Percentiles rank a stretch among this genome's conserved stretches.
Evolutionary conservation across 306 rosid species (phyloP).

Genomic region (Cercis canadensis): DNA sequence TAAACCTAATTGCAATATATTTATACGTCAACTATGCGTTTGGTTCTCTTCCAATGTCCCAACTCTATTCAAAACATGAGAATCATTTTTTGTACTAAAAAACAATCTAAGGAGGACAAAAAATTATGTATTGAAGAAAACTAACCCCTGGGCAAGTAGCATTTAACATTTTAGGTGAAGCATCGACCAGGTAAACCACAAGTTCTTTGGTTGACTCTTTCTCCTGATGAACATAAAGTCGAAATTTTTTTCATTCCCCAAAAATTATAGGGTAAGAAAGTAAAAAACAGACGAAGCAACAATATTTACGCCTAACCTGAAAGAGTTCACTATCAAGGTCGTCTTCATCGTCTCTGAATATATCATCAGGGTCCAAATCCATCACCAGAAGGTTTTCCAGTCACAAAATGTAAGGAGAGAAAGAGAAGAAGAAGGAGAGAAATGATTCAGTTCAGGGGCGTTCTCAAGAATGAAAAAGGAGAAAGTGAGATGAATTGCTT

Average conservation of each 20-base stretch:
- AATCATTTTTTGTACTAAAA: not conserved
- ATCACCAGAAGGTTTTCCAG: constrained; percentile 19
- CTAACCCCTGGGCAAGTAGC: constrained; percentile 57
- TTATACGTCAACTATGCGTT: not conserved
- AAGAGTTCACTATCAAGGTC: constrained; percentile 55
- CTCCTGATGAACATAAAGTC: constrained; percentile 42
- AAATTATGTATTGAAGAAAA: constrained; percentile 13
- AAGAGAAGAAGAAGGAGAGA: not conserved
- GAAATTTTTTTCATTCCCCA: too few relatives aligned
- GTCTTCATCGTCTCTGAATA: constrained; percentile 89
- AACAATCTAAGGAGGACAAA: not conserved
- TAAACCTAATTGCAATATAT: not conserved
- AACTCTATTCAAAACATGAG: not conserved
- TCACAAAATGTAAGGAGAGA: not conserved
- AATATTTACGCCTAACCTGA: constrained; percentile 39
- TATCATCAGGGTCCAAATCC: constrained; percentile 81
- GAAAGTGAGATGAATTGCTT: too few relatives aligned
- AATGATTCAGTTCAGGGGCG: too few relatives aligned
- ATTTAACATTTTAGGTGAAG: constrained; percentile 88
- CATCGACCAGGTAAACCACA: constrained; percentile 81
- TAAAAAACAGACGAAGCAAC: not conserved
- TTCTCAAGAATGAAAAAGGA: too few relatives aligned
- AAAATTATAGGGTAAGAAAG: not conserved
- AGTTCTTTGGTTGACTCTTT: constrained; percentile 69
- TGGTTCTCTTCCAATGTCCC: not conserved